phyloP scores from a whole-genome alignment of 2,329 filamentous ascomycete genomes.

The Furcasterigmium furcatum region DNA sequence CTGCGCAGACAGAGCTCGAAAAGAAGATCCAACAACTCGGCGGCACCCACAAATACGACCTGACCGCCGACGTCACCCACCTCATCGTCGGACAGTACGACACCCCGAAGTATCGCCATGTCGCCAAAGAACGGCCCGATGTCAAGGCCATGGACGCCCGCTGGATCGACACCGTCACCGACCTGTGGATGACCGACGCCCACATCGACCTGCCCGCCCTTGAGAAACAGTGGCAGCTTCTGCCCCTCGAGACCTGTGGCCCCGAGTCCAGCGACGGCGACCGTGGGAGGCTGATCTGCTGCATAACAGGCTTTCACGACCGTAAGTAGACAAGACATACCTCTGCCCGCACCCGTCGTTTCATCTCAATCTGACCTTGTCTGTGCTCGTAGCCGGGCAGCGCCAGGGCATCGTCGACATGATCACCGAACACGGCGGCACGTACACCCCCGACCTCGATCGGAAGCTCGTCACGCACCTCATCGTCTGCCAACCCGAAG shows the following conservation, averaged over 20 bases:
- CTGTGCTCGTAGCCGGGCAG: constrained; percentile 48
- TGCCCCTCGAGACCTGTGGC: constrained; percentile 56
- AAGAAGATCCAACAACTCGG: constrained; percentile 75
- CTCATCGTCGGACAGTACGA: constrained; percentile 86
- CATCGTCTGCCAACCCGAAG: constrained; percentile 73
- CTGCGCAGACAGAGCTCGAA: constrained; percentile 53
- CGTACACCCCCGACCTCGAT: constrained; percentile 84
- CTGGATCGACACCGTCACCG: constrained; percentile 79
- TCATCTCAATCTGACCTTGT: constrained; percentile 10
- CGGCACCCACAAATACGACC: constrained; percentile 81
- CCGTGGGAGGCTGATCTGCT: constrained; percentile 44
- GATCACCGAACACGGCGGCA: constrained; percentile 69
- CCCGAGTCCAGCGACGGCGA: constrained; percentile 28
- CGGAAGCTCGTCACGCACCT: constrained; percentile 77
- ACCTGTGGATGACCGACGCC: constrained; percentile 76
- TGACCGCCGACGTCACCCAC: constrained; percentile 95
- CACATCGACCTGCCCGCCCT: constrained; percentile 70
- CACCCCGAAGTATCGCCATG: constrained; percentile 93
- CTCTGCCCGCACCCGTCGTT: neutral
- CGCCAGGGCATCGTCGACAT: constrained; percentile 68
- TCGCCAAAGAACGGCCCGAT: constrained; percentile 84
- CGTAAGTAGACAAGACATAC: constrained; percentile 22
- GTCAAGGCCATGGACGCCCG: constrained; percentile 77
- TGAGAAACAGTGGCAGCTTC: constrained; percentile 63
- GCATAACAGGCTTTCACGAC: constrained; percentile 56